Conservation (phyloP, 2,329 filamentous ascomycete species). For the Hypoxylon sp. region DNA sequence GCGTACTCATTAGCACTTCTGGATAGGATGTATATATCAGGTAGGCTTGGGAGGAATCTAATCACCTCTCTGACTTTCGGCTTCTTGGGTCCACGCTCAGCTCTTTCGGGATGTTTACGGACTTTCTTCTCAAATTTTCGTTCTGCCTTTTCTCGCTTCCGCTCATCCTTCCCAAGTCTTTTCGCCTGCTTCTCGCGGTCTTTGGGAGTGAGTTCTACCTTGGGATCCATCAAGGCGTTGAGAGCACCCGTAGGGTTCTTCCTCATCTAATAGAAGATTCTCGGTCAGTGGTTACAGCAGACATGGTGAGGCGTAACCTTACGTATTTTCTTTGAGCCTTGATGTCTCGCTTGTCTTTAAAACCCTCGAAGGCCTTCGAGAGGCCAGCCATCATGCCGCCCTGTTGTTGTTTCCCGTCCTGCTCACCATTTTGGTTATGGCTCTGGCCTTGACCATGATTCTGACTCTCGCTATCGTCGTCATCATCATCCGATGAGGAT, state of each 20-base stretch:
- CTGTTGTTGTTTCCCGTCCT: constrained; percentile 1
- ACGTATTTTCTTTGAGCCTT: constrained; percentile 42
- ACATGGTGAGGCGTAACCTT: neutral
- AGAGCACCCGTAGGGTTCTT: constrained; percentile 41
- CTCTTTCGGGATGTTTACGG: constrained; percentile 36
- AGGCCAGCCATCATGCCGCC: constrained; percentile 18
- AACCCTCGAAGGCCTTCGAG: constrained; percentile 27
- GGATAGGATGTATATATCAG: too few species aligned
- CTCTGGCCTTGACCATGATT: neutral
- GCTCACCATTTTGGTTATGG: constrained; percentile 2
- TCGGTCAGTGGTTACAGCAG: neutral
- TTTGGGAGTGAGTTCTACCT: constrained; percentile 39
- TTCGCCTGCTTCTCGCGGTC: constrained; percentile 40
- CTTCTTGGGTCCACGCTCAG: constrained; percentile 23
- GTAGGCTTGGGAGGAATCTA: neutral
- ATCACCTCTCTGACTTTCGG: constrained; percentile 26
- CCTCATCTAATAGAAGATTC: constrained; percentile 16
- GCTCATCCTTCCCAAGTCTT: constrained; percentile 34
- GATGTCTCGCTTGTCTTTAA: constrained; percentile 29
- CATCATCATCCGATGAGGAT: constrained; percentile 8
- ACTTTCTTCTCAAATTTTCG: constrained; percentile 37
- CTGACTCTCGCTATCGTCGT: constrained; percentile 6
- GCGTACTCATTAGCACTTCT: constrained; percentile 7
- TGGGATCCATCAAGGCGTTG: constrained; percentile 36
- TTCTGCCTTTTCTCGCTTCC: constrained; percentile 35